phyloP scores from a whole-genome alignment of 345 rosid genomes.

The Bruguiera gymnorhiza region DNA sequence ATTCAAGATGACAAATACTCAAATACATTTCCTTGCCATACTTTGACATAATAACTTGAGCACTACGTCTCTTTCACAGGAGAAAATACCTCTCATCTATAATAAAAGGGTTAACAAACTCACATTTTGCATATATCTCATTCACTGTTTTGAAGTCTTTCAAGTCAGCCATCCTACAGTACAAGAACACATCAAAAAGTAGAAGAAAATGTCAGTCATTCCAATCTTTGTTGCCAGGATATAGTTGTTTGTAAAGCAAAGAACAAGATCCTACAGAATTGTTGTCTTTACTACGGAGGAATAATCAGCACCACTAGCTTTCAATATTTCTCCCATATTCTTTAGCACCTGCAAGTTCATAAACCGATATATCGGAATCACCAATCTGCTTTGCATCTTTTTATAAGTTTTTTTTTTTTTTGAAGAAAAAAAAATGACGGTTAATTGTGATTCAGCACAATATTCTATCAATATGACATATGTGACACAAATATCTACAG shows the following conservation, averaged over 20 bases:
- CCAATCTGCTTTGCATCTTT: background rate
- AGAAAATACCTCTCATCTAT: background rate
- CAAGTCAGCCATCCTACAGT: conserved; percentile 83
- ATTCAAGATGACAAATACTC: background rate
- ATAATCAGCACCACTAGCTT: conserved; percentile 55
- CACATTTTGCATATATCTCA: conserved; percentile 91
- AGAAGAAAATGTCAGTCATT: conserved; percentile 4
- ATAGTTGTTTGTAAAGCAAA: background rate
- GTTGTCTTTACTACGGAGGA: conserved; percentile 62
- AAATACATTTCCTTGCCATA: too few species aligned
- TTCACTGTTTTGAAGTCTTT: conserved; percentile 91
- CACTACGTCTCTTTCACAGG: background rate
- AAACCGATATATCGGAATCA: background rate
- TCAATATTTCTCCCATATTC: conserved; percentile 64
- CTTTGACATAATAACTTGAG: background rate
- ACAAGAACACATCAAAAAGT: background rate
- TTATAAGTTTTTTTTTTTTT: background rate
- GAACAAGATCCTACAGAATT: conserved; percentile 37
- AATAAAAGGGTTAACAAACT: conserved; percentile 28
- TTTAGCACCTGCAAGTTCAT: conserved; percentile 42
- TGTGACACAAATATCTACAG: too few species aligned
- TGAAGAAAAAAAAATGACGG: background rate
- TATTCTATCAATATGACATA: background rate
- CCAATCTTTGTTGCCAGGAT: background rate
- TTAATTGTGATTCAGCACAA: background rate